These are phyloP conservation scores for Bipolaris cookei DNA, from an alignment of 2,329 filamentous ascomycete species.

Conservation along the genomic window DNA sequence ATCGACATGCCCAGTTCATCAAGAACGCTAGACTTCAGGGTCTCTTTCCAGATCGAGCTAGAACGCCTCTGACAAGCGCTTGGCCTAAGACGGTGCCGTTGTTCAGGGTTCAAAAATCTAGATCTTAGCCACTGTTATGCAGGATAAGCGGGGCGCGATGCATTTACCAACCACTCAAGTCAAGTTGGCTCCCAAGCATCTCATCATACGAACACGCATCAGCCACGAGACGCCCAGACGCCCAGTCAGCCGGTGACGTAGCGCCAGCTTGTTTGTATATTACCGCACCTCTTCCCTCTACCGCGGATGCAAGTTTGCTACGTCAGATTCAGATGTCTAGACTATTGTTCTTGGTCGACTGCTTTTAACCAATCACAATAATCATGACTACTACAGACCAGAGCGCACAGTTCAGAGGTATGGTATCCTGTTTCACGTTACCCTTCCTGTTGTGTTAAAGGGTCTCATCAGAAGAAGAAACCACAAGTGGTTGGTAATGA, in stretches of 20 bases:
- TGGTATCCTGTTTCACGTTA: neutral
- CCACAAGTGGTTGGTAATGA: neutral
- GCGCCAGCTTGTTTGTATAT: slow-evolving; percentile 10
- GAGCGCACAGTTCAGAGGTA: slow-evolving; percentile 18
- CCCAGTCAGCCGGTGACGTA: slow-evolving; percentile 23
- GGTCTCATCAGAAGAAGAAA: neutral
- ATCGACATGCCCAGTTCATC: neutral
- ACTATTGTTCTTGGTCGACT: neutral
- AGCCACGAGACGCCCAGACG: slow-evolving; percentile 8
- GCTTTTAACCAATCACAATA: neutral
- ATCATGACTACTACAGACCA: slow-evolving; percentile 11
- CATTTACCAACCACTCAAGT: neutral
- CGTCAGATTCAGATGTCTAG: slow-evolving; percentile 1
- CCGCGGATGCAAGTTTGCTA: neutral
- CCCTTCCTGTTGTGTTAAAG: neutral
- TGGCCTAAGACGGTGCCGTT: slow-evolving; percentile 4
- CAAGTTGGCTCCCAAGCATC: slow-evolving; percentile 12
- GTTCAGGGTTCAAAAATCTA: slow-evolving; percentile 13
- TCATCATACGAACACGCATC: slow-evolving; percentile 19
- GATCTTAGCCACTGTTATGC: slow-evolving; percentile 3
- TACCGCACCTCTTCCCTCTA: neutral
- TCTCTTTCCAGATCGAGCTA: neutral
- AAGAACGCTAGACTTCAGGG: neutral
- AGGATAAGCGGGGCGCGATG: slow-evolving; percentile 8
- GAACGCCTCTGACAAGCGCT: slow-evolving; percentile 6